Evolutionary conservation across 2,329 filamentous ascomycete species (phyloP).

Genomic region (Metarhizium anisopliae): DNA sequence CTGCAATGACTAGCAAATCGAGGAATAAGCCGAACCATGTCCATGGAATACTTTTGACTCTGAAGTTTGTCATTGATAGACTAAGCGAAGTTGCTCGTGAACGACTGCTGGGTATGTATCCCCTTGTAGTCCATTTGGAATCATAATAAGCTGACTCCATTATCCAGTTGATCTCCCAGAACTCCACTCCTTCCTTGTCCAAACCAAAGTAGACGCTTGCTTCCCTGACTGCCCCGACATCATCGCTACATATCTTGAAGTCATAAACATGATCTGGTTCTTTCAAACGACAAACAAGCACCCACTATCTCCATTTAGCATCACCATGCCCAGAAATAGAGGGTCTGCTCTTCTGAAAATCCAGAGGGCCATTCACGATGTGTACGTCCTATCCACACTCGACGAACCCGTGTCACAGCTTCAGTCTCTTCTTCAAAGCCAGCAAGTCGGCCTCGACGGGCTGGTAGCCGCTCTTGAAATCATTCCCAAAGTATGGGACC

Average conservation of each 20-base stretch:
- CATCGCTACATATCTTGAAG: slow-evolving; percentile 36
- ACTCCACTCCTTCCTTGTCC: slow-evolving; percentile 20
- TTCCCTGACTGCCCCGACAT: slow-evolving; percentile 30
- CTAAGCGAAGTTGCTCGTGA: slow-evolving; percentile 37
- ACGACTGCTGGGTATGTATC: slow-evolving; percentile 31
- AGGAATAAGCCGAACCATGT: slow-evolving; percentile 38
- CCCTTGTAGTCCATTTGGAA: neutral
- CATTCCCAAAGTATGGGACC: slow-evolving; percentile 22
- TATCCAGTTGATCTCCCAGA: slow-evolving; percentile 20
- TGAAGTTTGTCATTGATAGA: slow-evolving; percentile 48
- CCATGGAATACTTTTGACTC: slow-evolving; percentile 49
- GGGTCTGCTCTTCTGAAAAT: slow-evolving; percentile 30
- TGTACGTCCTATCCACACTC: slow-evolving; percentile 23
- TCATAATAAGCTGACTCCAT: slow-evolving; percentile 1
- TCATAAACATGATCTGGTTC: slow-evolving; percentile 32
- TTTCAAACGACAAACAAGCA: slow-evolving; percentile 16
- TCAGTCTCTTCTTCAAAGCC: slow-evolving; percentile 17
- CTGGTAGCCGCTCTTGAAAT: slow-evolving; percentile 27
- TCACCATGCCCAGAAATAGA: slow-evolving; percentile 8
- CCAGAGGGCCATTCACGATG: slow-evolving; percentile 26
- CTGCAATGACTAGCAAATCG: slow-evolving; percentile 16
- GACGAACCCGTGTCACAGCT: slow-evolving; percentile 15
- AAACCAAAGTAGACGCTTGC: slow-evolving; percentile 15
- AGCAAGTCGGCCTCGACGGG: slow-evolving; percentile 22
- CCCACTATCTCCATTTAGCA: slow-evolving; percentile 12